Evolutionary conservation across 177 flowering plant species (phyloP), one percentile per base, ranked within the genome.

Genomic region (Vitis hybrid): DNA sequence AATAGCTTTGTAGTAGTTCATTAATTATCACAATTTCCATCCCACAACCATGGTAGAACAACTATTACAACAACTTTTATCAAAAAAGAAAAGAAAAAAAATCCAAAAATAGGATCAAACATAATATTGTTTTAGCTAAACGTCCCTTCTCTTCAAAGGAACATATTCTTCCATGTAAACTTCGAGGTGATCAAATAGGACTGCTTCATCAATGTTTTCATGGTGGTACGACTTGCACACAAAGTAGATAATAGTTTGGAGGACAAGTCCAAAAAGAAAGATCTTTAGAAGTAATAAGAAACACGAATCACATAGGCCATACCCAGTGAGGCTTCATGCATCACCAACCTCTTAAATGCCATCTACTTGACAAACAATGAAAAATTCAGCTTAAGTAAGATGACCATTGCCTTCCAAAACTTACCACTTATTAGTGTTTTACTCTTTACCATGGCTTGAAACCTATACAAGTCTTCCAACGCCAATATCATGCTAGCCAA

Each of bases 121-220:
- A 66, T 73, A 33, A 28, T 61, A 6, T 14, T 72, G 71, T 52
- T 79, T 79, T 44, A 79, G 22, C 17, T 76, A 79, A 50, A 79
- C 51, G 3, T 75, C 64, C 11, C 55, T 69, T 28, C 50, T 69
- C 11, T 57, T 72, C 28, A 24, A 24, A 24, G 0, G 28, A 24
- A 24, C 77, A 73, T 79, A 79, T 17, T 73, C 79, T 1, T 76
- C 79, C 10, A 61, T 14, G 38, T 72, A 79, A 58, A 64, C 79
- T 62, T 75, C 72, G 13, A 79, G 62, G 19, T 76, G 82, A 70
- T 79, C 79, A 11, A 2, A 68, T 62, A 54, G 70, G 66, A 3
- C 0, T 24, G 28, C 28, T 24, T 24, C 28, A 24, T 24, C 28
- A 24, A 24, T 24, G 28, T 24, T 24, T 24, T 24, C 0, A 24